Evolutionary conservation across 805 yeast species (phyloP).

Genomic region (Diddensiella caesifluorescens): DNA sequence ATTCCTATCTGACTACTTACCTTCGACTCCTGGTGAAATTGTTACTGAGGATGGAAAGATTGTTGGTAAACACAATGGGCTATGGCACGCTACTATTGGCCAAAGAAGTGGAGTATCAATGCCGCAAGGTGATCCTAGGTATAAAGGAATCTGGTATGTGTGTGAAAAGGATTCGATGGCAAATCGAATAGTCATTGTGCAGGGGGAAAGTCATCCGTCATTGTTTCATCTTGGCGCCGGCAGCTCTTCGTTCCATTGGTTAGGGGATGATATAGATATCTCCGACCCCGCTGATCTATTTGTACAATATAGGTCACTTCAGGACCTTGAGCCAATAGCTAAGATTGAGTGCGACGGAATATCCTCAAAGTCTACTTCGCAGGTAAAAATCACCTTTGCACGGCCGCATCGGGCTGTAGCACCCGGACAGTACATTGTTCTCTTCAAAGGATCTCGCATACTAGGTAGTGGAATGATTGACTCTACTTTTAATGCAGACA

Average conservation of each 20-base stretch:
- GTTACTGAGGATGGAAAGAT: constrained; percentile 66
- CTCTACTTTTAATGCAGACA: too few species aligned
- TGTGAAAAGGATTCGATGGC: constrained; percentile 57
- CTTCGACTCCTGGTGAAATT: constrained; percentile 70
- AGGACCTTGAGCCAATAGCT: constrained; percentile 44
- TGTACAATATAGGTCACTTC: constrained; percentile 72
- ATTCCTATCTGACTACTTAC: constrained; percentile 70
- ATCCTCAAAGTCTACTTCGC: constrained; percentile 7
- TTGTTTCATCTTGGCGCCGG: constrained; percentile 44
- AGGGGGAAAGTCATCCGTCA: constrained; percentile 55
- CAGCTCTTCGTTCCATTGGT: constrained; percentile 50
- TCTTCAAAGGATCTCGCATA: constrained; percentile 62
- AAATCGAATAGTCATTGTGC: constrained; percentile 76
- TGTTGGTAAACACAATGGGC: constrained; percentile 80
- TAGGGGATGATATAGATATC: constrained; percentile 25
- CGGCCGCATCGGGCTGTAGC: constrained; percentile 67
- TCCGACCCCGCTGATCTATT: constrained; percentile 31
- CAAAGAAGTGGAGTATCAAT: constrained; percentile 72
- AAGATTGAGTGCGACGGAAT: constrained; percentile 19
- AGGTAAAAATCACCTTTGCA: constrained; percentile 38
- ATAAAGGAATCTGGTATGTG: constrained; percentile 81
- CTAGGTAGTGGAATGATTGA: constrained; percentile 45
- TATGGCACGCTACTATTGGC: constrained; percentile 96
- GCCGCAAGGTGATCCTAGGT: constrained; percentile 82
- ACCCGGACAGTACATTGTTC: constrained; percentile 79